Conservation (phyloP, 2,329 filamentous ascomycete genomes). For the Alternaria sp. region DNA sequence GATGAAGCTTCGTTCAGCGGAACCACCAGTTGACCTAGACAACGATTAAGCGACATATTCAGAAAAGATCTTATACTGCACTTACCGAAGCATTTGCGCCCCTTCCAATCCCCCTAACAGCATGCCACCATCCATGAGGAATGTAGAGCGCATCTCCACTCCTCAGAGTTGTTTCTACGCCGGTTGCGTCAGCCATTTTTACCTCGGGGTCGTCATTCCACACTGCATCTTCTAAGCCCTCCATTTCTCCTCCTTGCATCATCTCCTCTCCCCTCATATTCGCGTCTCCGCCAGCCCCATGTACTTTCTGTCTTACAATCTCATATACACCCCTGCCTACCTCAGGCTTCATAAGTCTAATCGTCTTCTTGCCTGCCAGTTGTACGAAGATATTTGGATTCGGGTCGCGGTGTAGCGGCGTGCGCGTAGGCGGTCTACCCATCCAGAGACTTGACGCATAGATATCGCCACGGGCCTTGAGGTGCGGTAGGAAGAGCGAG, state of each 20-base stretch:
- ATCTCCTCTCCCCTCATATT: conserved; percentile 82
- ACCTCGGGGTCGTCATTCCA: conserved; percentile 64
- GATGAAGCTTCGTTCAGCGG: conserved; percentile 56
- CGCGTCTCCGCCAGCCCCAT: conserved; percentile 57
- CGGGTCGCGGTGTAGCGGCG: conserved; percentile 89
- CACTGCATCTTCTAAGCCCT: conserved; percentile 71
- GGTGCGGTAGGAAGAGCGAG: conserved; percentile 62
- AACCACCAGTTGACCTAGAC: conserved; percentile 81
- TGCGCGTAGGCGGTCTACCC: conserved; percentile 85
- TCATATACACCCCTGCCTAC: conserved; percentile 72
- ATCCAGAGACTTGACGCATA: conserved; percentile 91
- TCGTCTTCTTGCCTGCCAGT: conserved; percentile 73
- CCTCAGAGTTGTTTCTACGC: conserved; percentile 58
- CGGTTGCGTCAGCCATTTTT: conserved; percentile 19
- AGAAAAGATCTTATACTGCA: conserved; percentile 1
- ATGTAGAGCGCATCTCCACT: conserved; percentile 80
- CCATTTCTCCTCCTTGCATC: conserved; percentile 83
- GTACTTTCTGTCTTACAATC: conserved; percentile 46
- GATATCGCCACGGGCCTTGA: conserved; percentile 78
- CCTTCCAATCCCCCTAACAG: conserved; percentile 70
- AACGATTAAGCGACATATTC: neutral
- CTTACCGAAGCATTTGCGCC: conserved; percentile 67
- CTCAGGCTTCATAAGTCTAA: conserved; percentile 75
- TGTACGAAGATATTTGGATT: conserved; percentile 95
- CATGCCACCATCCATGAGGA: conserved; percentile 88